A percentile compares a stretch with the other conserved stretches of the same genome.
phyloP scores from a whole-genome alignment of 1,284 basidiomycete species.

The Malassezia caprae region DNA sequence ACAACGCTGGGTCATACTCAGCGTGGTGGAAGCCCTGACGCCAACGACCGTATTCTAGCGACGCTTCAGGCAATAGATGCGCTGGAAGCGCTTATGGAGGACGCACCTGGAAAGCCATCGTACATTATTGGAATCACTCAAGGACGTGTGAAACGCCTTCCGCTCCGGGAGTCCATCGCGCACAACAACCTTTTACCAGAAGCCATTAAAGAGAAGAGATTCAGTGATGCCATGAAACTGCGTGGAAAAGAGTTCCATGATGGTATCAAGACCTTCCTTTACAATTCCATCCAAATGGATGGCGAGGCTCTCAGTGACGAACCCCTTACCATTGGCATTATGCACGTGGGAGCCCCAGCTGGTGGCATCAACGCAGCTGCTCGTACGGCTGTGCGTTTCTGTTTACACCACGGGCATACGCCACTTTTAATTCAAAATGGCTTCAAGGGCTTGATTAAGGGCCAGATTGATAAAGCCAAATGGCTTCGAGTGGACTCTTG shows the following conservation, averaged over 20 bases:
- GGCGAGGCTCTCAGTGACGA: constrained; percentile 51
- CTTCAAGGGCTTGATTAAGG: constrained; percentile 83
- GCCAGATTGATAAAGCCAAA: constrained; percentile 71
- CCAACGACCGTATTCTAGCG: constrained; percentile 82
- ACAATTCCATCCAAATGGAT: constrained; percentile 20
- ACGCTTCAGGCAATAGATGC: constrained; percentile 91
- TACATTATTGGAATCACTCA: constrained; percentile 95
- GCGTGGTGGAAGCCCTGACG: constrained; percentile 83
- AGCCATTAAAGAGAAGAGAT: constrained; percentile 74
- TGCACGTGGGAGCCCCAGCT: constrained; percentile 91
- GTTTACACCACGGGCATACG: constrained; percentile 78
- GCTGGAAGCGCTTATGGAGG: constrained; percentile 76
- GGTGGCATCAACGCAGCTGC: constrained; percentile 99
- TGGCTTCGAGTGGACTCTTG: constrained; percentile 96
- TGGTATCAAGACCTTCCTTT: constrained; percentile 68
- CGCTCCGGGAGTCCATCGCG: constrained; percentile 81
- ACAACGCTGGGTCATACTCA: constrained; percentile 98
- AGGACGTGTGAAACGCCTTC: constrained; percentile 86
- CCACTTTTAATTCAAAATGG: constrained; percentile 88
- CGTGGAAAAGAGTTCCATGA: constrained; percentile 88
- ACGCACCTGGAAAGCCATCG: constrained; percentile 78
- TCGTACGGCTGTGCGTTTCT: constrained; percentile 84
- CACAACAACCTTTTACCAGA: constrained; percentile 71
- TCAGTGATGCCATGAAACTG: constrained; percentile 72
- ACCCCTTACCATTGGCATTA: constrained; percentile 70